A percentile compares a stretch with the other conserved stretches of the same genome.
Evolutionary conservation across 1,284 basidiomycete species (phyloP).

Genomic region (Marasmius tenuissimus): DNA sequence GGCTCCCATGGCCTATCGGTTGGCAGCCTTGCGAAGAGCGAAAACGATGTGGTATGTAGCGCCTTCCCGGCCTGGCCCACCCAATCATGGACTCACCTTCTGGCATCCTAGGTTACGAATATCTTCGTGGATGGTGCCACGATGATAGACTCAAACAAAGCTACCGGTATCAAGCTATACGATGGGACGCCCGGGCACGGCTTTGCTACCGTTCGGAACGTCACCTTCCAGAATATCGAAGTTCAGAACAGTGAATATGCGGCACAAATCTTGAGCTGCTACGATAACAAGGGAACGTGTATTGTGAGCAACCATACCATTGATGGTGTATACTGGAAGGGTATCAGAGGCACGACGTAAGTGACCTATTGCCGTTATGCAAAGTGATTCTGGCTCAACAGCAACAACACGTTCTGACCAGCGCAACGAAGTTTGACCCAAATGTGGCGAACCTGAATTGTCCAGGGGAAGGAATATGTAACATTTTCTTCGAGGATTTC

Average conservation of each 20-base stretch:
- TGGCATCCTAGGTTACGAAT: conserved; percentile 21
- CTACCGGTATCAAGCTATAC: conserved; percentile 30
- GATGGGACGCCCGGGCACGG: conserved; percentile 27
- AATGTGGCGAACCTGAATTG: conserved; percentile 28
- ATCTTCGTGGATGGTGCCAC: conserved; percentile 25
- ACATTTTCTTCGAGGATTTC: conserved; percentile 23
- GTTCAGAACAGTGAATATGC: conserved; percentile 32
- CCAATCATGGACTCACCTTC: no score
- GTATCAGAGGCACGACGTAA: conserved; percentile 27
- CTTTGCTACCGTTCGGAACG: conserved; percentile 28
- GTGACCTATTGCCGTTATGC: not conserved
- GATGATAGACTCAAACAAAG: conserved; percentile 30
- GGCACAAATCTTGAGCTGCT: conserved; percentile 30
- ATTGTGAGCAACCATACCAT: conserved; percentile 23
- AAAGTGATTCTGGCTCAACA: no score
- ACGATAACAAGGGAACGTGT: conserved; percentile 23
- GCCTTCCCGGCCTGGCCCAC: no score
- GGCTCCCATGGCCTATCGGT: conserved; percentile 31
- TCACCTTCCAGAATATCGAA: conserved; percentile 27
- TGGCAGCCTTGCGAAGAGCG: conserved; percentile 24
- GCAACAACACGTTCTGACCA: conserved; percentile 3
- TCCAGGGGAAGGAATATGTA: conserved; percentile 23
- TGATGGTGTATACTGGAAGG: conserved; percentile 23
- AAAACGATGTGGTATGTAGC: conserved; percentile 19
- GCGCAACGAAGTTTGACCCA: conserved; percentile 22